phyloP scores from a whole-genome alignment of 345 rosid species.

The Kernera saxatilis region DNA sequence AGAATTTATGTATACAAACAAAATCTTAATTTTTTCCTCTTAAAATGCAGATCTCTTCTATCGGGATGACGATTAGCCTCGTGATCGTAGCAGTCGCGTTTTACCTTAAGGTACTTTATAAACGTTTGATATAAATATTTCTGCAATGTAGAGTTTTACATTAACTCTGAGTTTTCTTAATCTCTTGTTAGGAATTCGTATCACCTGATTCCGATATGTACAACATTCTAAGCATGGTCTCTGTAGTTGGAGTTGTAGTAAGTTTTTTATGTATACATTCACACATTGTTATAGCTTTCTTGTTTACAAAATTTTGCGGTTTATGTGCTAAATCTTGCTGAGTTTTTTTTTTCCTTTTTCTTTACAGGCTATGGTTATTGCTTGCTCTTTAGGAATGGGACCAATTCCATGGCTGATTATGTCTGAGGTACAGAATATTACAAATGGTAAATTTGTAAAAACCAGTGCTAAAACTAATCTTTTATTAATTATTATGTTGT shows the following conservation, averaged over 20 bases:
- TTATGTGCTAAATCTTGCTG: not conserved
- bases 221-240: slow-evolving; percentile 57
- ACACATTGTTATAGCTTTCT: not conserved
- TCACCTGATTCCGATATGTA: slow-evolving; percentile 52
- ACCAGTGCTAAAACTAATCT: not conserved
- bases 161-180: slow-evolving; percentile 1
- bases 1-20: not conserved
- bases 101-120: slow-evolving; percentile 45
- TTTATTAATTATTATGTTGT: not conserved
- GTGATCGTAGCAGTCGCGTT: slow-evolving; percentile 66
- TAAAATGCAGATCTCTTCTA: slow-evolving; percentile 60
- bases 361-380: slow-evolving; percentile 61
- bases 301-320: not conserved
- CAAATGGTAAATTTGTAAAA: not conserved
- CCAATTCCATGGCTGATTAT: slow-evolving; percentile 96
- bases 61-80: slow-evolving; percentile 71
- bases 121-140: not conserved
- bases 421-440: slow-evolving; percentile 72
- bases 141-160: slow-evolving; percentile 6
- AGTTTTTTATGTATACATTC: slow-evolving; percentile 12
- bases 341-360: not conserved
- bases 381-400: slow-evolving; percentile 89
- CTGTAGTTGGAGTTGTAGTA: slow-evolving; percentile 93
- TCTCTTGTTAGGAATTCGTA: slow-evolving; percentile 41
- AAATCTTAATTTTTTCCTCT: not conserved